Evolutionary conservation across 257 asterid species (phyloP).

Genomic region (Schizonepeta tenuifolia): DNA sequence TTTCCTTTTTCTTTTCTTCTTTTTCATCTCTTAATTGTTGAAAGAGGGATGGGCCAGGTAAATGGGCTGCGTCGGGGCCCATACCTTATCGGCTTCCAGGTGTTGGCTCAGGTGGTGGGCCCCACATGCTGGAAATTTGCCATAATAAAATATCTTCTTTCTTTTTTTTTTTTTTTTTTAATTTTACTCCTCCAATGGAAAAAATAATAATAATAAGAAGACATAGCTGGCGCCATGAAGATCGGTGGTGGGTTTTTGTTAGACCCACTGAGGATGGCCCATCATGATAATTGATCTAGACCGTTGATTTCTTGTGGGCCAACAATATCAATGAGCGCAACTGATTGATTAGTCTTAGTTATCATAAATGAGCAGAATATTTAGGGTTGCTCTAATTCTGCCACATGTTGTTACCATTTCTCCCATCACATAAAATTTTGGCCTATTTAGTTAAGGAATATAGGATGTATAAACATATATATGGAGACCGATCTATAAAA

Average conservation of each 20-base stretch:
- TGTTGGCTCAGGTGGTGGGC: conserved; percentile 75
- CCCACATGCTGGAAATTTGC: conserved; percentile 65
- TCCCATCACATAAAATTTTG: conserved; percentile 16
- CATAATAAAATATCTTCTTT: conserved; percentile 32
- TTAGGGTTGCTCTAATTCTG: conserved; percentile 22
- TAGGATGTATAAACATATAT: no score
- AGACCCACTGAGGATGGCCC: conserved; percentile 55
- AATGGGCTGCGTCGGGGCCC: conserved; percentile 69
- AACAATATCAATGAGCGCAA: conserved; percentile 52
- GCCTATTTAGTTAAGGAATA: background rate
- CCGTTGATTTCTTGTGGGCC: conserved; percentile 54
- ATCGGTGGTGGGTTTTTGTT: conserved; percentile 72
- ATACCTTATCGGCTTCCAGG: conserved; percentile 78
- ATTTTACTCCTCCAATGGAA: no score
- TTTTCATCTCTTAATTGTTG: background rate
- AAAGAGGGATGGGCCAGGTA: conserved; percentile 55
- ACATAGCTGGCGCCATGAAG: conserved; percentile 77
- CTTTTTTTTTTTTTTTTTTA: no score
- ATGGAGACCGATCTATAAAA: background rate
- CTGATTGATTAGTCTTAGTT: conserved; percentile 41
- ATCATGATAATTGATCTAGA: conserved; percentile 43
- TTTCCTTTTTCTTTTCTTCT: background rate
- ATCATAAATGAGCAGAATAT: conserved; percentile 36
- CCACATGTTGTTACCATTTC: conserved; percentile 36
- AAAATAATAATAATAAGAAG: background rate